Base-by-base conservation (phyloP, 2,329 filamentous ascomycete species). In the Aspergillus chevalieri region DNA sequence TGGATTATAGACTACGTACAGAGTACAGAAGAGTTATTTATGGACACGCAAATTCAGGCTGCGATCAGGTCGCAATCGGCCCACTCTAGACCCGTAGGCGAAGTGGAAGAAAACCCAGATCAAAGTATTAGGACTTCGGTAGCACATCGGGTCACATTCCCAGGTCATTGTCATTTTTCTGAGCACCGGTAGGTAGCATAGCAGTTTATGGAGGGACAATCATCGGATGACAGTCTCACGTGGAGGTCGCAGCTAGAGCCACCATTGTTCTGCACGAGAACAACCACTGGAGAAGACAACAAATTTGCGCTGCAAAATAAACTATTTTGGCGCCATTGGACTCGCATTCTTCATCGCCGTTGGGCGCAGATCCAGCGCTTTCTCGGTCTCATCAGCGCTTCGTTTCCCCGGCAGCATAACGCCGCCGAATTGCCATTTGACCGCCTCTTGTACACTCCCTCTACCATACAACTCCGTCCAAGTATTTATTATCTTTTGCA, bases 341-440 rank as follows among this genome's bases (percentile, higher is more conserved):
- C 34, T n/a, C 17, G 8, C 38, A 41, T 21, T 41, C 17, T 19
- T 1, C 15, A 15, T 44, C 43, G n/a, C 19, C 14, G 43, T 21
- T 44, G 43, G 43, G 43, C 43, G 22, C 34, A 44, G 26, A 44
- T 44, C 42, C 22, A 17, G n/a, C 22, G 39, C 12, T 26, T 21
- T 8, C 14, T n/a, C 14, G 6, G 9, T 21, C 17, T 17, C 17
- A 14, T 44, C 42, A 30, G 14, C 14, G 19, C 22, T 48, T 51
- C 44, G 51, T 53, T 53, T 53, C 51, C 51, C 48, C 26, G 51
- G 51, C 51, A 53, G 48, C 51, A 30, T 6, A 44, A 30, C 14
- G 15, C 26, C 24, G 10, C 28, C 24, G 19, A n/a, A 6, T 10
- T 6, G 38, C 38, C 38, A 12, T 21, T 21, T 19, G 38, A 41